Conservation (phyloP, 2,329 filamentous ascomycete species). For the Atkinsonella hypoxylon region DNA sequence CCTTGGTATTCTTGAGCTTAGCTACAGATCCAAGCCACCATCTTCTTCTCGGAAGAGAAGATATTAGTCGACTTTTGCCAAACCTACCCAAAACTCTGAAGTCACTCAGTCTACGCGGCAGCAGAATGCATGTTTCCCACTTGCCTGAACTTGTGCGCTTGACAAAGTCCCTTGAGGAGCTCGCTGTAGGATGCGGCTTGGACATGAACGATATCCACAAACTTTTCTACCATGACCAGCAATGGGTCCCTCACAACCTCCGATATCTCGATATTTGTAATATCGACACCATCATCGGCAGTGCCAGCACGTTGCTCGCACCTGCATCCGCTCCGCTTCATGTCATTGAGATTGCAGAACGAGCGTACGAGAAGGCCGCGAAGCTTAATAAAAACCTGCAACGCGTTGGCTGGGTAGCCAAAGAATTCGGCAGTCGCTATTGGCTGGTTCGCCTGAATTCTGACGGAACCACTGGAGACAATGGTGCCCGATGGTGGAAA, state of each 20-base stretch:
- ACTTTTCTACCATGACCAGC: slow-evolving; percentile 44
- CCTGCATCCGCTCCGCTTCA: slow-evolving; percentile 54
- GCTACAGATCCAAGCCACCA: slow-evolving; percentile 61
- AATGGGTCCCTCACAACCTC: slow-evolving; percentile 42
- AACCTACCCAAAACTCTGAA: slow-evolving; percentile 53
- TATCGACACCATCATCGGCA: slow-evolving; percentile 40
- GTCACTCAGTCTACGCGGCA: slow-evolving; percentile 66
- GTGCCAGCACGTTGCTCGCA: slow-evolving; percentile 48
- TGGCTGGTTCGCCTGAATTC: slow-evolving; percentile 51
- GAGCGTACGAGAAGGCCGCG: slow-evolving; percentile 51
- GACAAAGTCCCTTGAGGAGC: slow-evolving; percentile 60
- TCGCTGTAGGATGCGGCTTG: slow-evolving; percentile 59
- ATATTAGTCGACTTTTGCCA: slow-evolving; percentile 54
- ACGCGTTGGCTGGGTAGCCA: slow-evolving; percentile 56
- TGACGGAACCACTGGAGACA: slow-evolving; percentile 22
- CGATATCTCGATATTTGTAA: slow-evolving; percentile 70
- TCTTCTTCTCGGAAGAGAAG: slow-evolving; percentile 54
- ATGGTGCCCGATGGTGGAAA: slow-evolving; percentile 59
- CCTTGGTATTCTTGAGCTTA: slow-evolving; percentile 60
- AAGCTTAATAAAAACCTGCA: slow-evolving; percentile 50
- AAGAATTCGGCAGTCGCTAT: slow-evolving; percentile 53
- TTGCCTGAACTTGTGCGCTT: slow-evolving; percentile 51
- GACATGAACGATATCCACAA: slow-evolving; percentile 52
- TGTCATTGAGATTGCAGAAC: slow-evolving; percentile 63
- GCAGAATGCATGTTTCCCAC: slow-evolving; percentile 54